A percentile compares a stretch with the other conserved stretches of the same genome.
phyloP scores from a whole-genome alignment of 805 yeast genomes.

The Candida ovalis region DNA sequence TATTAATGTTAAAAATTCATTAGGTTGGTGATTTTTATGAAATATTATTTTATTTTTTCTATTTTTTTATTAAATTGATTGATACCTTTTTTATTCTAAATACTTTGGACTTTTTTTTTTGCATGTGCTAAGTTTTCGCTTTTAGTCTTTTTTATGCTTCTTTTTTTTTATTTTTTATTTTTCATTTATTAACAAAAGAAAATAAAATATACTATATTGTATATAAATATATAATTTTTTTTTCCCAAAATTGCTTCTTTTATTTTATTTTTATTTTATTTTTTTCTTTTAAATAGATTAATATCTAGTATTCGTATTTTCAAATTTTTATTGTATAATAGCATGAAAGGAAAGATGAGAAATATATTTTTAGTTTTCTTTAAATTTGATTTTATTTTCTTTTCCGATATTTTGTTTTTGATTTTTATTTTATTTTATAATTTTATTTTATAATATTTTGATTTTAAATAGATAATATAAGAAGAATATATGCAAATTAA shows the following conservation, averaged over 20 bases:
- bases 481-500: no score
- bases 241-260: no score
- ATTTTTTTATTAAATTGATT: no score
- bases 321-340: neutral
- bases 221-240: no score
- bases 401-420: no score
- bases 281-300: neutral
- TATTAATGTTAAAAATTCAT: slow-evolving; percentile 63
- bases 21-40: slow-evolving; percentile 53
- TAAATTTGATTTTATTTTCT: no score
- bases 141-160: neutral
- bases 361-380: no score
- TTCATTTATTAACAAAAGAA: no score
- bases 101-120: neutral
- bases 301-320: neutral
- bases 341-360: neutral
- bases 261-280: neutral
- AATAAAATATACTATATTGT: no score
- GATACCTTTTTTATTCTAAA: neutral
- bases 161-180: neutral
- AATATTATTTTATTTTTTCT: neutral
- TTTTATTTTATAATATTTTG: no score
- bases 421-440: no score
- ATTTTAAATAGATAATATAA: no score
- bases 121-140: neutral